These are phyloP conservation scores for Vitis rupestris DNA, from an alignment of 164 flowering plant genomes.

Conservation along the genomic window DNA sequence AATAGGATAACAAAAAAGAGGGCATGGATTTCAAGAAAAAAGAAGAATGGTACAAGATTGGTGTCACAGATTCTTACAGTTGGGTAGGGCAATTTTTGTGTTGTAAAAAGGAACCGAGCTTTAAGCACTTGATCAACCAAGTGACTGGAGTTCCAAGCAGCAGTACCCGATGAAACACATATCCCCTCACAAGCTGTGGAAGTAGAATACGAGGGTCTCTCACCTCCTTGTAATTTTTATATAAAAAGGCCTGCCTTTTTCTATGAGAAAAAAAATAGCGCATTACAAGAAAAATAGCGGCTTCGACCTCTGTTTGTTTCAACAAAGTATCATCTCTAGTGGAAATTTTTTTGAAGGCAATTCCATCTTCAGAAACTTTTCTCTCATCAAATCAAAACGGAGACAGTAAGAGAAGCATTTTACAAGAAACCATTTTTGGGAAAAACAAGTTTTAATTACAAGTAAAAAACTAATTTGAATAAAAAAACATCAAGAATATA, in stretches of 20 bases:
- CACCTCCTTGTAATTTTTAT: conserved; percentile 57
- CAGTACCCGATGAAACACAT: conserved; percentile 74
- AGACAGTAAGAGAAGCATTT: too few relatives aligned
- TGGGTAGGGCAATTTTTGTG: not conserved
- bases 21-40: not conserved
- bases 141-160: not conserved
- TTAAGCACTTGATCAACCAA: not conserved
- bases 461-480: too few relatives aligned
- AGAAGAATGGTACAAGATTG: not conserved
- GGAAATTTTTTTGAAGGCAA: too few relatives aligned
- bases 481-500: too few relatives aligned
- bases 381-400: too few relatives aligned
- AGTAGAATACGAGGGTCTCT: conserved; percentile 80
- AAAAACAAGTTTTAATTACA: too few relatives aligned
- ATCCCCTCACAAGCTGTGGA: conserved; percentile 56
- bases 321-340: too few relatives aligned
- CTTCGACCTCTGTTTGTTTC: too few relatives aligned
- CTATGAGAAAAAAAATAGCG: not conserved
- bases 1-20: not conserved
- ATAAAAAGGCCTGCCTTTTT: not conserved
- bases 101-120: not conserved
- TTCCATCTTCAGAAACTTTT: too few relatives aligned
- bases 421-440: too few relatives aligned
- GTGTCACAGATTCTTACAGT: not conserved
- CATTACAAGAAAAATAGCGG: too few relatives aligned